These are phyloP conservation scores for Penicillium verrucosum DNA, from an alignment of 2,329 filamentous ascomycete species.

Conservation along the genomic window DNA sequence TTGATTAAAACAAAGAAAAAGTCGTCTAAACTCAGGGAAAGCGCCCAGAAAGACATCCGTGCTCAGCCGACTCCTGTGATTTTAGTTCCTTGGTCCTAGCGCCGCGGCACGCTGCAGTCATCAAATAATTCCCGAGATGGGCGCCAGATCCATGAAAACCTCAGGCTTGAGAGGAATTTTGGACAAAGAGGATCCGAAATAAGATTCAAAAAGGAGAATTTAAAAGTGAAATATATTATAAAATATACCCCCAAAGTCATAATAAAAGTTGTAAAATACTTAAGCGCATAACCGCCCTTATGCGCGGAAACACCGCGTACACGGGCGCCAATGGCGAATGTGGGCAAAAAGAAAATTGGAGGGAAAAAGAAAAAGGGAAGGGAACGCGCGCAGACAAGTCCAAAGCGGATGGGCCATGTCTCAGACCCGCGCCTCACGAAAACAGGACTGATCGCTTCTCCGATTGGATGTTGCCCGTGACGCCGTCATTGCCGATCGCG, in stretches of 20 bases:
- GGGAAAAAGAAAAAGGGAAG: neutral
- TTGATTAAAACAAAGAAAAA: neutral
- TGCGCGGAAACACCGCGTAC: conserved; percentile 3
- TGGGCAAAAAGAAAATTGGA: neutral
- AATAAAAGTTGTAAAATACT: neutral
- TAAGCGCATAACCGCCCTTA: conserved; percentile 11
- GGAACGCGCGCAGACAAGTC: conserved; percentile 3
- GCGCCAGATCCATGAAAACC: conserved; percentile 1
- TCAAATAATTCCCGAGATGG: conserved; percentile 11
- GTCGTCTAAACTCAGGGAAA: conserved; percentile 6
- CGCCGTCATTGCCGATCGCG: conserved; percentile 39
- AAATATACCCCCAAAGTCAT: neutral
- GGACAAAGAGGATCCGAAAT: neutral
- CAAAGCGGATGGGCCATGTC: conserved; percentile 14
- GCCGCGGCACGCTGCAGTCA: conserved; percentile 13
- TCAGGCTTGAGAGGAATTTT: neutral
- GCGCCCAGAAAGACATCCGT: conserved; percentile 6
- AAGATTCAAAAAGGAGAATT: neutral
- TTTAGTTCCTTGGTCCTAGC: conserved; percentile 11
- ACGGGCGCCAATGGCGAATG: conserved; percentile 9
- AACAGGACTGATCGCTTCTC: conserved; percentile 18
- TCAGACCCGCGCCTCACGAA: conserved; percentile 29
- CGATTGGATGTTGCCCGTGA: conserved; percentile 25
- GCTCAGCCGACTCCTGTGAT: conserved; percentile 5
- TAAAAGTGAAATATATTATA: neutral